Percentiles rank a stretch among this genome's conserved stretches.
These are phyloP conservation scores for Urostyla sp. DNA, from an alignment of 73 alveolate genomes.

Conservation along the genomic window DNA sequence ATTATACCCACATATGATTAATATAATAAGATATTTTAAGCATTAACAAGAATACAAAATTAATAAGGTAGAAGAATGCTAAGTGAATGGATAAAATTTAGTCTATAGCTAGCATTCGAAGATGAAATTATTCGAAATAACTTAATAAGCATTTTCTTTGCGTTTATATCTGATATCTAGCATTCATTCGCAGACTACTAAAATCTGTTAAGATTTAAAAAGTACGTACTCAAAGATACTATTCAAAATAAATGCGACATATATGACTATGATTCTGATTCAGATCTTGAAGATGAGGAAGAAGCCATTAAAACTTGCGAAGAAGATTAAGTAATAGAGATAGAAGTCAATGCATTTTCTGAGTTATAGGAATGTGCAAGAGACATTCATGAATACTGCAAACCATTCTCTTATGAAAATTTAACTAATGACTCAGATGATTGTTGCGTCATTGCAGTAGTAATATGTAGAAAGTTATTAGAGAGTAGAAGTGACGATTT, in stretches of 20 bases:
- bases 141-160: conserved; percentile 32
- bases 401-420: conserved; percentile 41
- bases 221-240: neutral
- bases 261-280: neutral
- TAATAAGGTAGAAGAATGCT: neutral
- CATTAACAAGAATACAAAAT: conserved; percentile 1
- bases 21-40: neutral
- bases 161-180: conserved; percentile 2
- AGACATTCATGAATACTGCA: conserved; percentile 50
- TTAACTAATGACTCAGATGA: conserved; percentile 48
- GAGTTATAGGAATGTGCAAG: conserved; percentile 29
- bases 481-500: conserved; percentile 47
- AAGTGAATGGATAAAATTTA: conserved; percentile 48
- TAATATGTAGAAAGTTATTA: conserved; percentile 41
- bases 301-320: neutral
- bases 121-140: conserved; percentile 43
- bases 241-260: neutral
- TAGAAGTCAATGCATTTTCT: conserved; percentile 31
- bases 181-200: conserved; percentile 22
- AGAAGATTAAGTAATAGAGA: conserved; percentile 28
- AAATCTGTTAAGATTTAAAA: conserved; percentile 1
- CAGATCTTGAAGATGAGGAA: conserved; percentile 2
- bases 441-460: conserved; percentile 41
- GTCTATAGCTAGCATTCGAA: conserved; percentile 33
- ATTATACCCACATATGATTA: neutral